Evolutionary conservation across 2,329 filamentous ascomycete genomes (phyloP), one percentile per base, ranked within the genome.

Genomic region (Colletotrichum spinosum): DNA sequence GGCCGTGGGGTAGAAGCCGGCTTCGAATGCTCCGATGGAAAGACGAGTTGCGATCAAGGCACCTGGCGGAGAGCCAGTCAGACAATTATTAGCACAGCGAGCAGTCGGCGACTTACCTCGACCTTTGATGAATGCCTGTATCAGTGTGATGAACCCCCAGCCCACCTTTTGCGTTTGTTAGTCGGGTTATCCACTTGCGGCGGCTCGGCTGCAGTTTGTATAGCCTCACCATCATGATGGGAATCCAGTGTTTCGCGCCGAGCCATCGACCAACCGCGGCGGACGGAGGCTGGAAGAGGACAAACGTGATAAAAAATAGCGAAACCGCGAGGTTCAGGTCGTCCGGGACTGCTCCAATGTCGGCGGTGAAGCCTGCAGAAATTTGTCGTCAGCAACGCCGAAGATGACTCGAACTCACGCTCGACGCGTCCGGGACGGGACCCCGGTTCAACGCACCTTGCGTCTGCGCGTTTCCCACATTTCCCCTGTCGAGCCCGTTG

Each of bases 1-100:
- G 2, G 84, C 83, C 1, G 85, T 85, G 4, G 86, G 84, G 68
- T 88, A 88, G 70, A 89, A 88, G 3, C 86, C 86, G 53, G 85
- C 83, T 77, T 73, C 72, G 65, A 64, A 69, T 13, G 45, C 50
- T 0, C 67, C 76, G 68, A 73, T 69, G 33, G 70, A 46, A 9
- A 74, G 68, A 3, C 69, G 67, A 12, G 67, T 65, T 12, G 62
- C 66, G 50, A 73, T 69, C 17, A 73, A 60, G 55, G 69, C 66
- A 39, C 65, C 72, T 70, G 41, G 11, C 17, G 6, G 12, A 61
- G 39, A 17, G 46, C 12, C 3, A 37, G n/a, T 65, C 37, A 65
- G 57, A 41, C 5, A 33, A 55, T 56, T 48, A n/a, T 12, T 7
- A 25, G 9, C 35, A n/a, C 13, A 15, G 13, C 8, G 64, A 61